These are phyloP conservation scores for Cymbopogon flexuosus DNA, from an alignment of 202 grass and related monocot species.

Conservation along the genomic window DNA sequence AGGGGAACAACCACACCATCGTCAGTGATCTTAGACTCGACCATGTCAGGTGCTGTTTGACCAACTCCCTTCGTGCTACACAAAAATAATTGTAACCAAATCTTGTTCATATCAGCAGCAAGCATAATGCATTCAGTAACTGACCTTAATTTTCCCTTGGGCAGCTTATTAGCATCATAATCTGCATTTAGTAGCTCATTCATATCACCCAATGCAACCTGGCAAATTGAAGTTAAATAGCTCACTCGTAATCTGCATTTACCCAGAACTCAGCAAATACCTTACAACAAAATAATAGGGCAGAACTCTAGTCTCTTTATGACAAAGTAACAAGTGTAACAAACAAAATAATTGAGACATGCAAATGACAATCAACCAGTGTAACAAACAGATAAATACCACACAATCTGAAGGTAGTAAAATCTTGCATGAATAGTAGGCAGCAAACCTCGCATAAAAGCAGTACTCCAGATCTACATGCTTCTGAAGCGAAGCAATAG, in stretches of 20 bases:
- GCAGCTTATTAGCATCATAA: slow-evolving; percentile 72
- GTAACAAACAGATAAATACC: not conserved
- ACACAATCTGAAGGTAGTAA: not conserved
- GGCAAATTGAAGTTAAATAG: slow-evolving; percentile 29
- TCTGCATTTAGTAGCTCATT: slow-evolving; percentile 62
- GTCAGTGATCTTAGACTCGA: slow-evolving; percentile 45
- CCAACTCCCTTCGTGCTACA: slow-evolving; percentile 89
- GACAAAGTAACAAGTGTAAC: not conserved
- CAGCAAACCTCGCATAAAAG: slow-evolving; percentile 75
- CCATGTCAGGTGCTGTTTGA: slow-evolving; percentile 49
- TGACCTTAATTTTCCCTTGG: slow-evolving; percentile 81
- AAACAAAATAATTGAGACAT: not conserved
- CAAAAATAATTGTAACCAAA: slow-evolving; percentile 25
- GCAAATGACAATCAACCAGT: not conserved
- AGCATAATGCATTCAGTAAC: slow-evolving; percentile 1
- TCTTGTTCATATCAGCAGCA: slow-evolving; percentile 18
- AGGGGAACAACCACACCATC: slow-evolving; percentile 67
- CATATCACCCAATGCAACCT: slow-evolving; percentile 93
- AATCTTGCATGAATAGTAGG: not conserved
- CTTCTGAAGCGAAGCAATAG: slow-evolving; percentile 69
- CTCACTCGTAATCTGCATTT: not conserved
- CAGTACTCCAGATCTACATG: slow-evolving; percentile 73
- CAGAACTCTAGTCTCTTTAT: not conserved
- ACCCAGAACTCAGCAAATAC: slow-evolving; percentile 9
- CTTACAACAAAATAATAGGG: not conserved